Base-by-base conservation (phyloP, 2,329 filamentous ascomycete genomes). In the Colletotrichum graminicola region DNA sequence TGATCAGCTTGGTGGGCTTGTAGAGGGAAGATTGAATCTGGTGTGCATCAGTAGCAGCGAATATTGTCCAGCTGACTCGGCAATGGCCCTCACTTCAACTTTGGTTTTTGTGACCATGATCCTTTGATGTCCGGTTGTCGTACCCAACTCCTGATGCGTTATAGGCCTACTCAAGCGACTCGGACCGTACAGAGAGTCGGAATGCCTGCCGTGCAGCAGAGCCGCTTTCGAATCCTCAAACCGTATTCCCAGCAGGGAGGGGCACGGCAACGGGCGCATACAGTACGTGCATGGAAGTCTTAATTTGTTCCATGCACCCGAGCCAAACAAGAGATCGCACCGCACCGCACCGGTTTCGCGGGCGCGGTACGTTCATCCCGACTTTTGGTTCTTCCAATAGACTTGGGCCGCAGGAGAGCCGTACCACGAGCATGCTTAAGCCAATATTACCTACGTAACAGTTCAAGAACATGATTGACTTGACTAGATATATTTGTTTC, bases 281-380 rank as follows among this genome's bases (percentile, higher is more conserved):
- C 39, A 41, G 14, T 39, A 11, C 8, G 11, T 41, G 14, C 14
- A 41, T 18, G 5, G 36, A 1, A 39, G 14, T 14, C 11, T 14
- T 14, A 39, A 4, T 39, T 5, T 39, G 12, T 36, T 36, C 34
- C 34, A 36, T 2, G 34, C n/a, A 59, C 23, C 43, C 14, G 18
- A 12, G 51, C 36, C 36, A 11, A 26, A 26, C 3, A 41, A n/a
- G 16, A 62, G 36, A 39, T 29, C 45, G 26, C 34, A 41, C 5
- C 32, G 52, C 32, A 18, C 52, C 29, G 32, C 32, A 39, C 34
- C n/a, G 7, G 49, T 26, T 39, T 45, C 23, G 45, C 45, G 43
- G 32, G 34, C 36, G 43, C 54, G 29, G 36, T 45, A 47, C 36
- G 49, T 66, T 70, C 67, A 43, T 70, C 62, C 39, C 39, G 61